A percentile compares a stretch with the other conserved stretches of the same genome.
Evolutionary conservation across 2,329 filamentous ascomycete genomes (phyloP).

Genomic region (Cytospora schulzeri): DNA sequence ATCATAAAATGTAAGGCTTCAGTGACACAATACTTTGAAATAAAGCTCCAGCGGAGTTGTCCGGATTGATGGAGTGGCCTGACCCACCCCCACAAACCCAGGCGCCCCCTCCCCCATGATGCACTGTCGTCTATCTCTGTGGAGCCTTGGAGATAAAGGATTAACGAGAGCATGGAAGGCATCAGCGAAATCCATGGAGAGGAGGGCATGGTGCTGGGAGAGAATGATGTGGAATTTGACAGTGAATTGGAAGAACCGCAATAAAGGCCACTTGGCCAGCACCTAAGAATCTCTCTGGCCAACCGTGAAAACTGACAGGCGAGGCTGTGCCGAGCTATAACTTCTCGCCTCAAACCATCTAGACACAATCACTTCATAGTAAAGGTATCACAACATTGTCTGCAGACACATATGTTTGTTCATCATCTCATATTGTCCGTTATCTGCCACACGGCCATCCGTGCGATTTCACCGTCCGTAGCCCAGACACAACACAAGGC

Average conservation of each 20-base stretch:
- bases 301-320: not conserved
- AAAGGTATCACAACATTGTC: not conserved
- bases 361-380: not conserved
- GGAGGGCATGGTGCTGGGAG: not conserved
- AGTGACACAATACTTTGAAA: not conserved
- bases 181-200: not conserved
- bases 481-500: slow-evolving; percentile 2
- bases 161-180: not conserved
- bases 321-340: not conserved
- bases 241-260: too few species aligned
- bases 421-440: slow-evolving; percentile 8
- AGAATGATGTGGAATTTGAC: too few species aligned
- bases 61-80: not conserved
- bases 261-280: too few species aligned
- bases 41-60: not conserved
- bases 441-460: slow-evolving; percentile 16
- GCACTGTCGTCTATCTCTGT: not conserved
- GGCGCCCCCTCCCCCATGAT: too few species aligned
- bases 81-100: too few species aligned
- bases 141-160: not conserved
- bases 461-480: not conserved
- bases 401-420: not conserved
- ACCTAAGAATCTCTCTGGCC: too few species aligned
- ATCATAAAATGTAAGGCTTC: too few species aligned
- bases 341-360: not conserved